phyloP scores from a whole-genome alignment of 331 rosid species.

The Cydonia oblonga region DNA sequence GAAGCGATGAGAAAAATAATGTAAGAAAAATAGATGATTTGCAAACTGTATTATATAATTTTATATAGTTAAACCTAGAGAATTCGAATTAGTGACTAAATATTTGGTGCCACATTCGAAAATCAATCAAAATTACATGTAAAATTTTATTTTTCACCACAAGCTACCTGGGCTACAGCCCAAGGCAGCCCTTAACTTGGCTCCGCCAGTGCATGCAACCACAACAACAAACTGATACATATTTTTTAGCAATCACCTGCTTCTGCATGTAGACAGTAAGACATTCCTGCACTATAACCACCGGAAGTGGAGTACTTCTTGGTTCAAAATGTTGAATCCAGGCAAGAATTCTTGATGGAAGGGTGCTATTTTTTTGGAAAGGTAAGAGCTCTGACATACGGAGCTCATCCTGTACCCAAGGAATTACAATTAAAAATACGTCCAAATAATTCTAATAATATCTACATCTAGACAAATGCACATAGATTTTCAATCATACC shows the following conservation, averaged over 20 bases:
- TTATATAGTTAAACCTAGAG: too few relatives aligned
- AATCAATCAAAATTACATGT: too few relatives aligned
- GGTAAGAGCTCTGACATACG: constrained; percentile 77
- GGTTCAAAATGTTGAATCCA: constrained; percentile 76
- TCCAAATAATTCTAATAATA: constrained; percentile 4
- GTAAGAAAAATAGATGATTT: too few relatives aligned
- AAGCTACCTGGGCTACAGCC: too few relatives aligned
- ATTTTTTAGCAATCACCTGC: constrained; percentile 46
- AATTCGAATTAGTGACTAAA: too few relatives aligned
- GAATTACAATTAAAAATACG: constrained; percentile 14
- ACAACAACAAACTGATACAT: constrained; percentile 3
- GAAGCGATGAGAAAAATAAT: too few relatives aligned
- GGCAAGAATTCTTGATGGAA: constrained; percentile 69
- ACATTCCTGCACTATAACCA: constrained; percentile 81
- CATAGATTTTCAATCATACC: constrained; percentile 34
- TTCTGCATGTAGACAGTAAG: constrained; percentile 60
- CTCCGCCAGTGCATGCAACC: too few relatives aligned
- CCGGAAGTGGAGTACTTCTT: constrained; percentile 63
- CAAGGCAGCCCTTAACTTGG: too few relatives aligned
- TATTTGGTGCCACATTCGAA: too few relatives aligned
- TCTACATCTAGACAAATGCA: constrained; percentile 6
- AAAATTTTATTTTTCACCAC: too few relatives aligned
- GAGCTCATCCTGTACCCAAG: constrained; percentile 57
- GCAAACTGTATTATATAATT: too few relatives aligned
- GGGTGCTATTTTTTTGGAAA: constrained; percentile 90